phyloP scores from a whole-genome alignment of 2,329 filamentous ascomycete species.

The Claviceps capensis region DNA sequence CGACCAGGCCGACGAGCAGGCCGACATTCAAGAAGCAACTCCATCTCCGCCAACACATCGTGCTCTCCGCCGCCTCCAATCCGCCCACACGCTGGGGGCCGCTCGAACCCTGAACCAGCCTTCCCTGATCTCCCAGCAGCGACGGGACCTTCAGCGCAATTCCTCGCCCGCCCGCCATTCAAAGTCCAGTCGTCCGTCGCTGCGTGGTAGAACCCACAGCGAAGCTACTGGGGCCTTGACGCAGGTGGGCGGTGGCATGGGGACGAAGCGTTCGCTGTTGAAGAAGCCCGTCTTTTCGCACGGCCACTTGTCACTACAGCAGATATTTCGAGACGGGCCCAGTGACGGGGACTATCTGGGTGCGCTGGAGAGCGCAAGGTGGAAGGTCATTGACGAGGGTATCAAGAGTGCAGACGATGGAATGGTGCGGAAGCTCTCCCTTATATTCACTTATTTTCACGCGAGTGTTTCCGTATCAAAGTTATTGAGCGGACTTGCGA shows the following conservation, averaged over 20 bases:
- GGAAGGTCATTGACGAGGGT: constrained; percentile 62
- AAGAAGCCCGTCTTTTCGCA: constrained; percentile 35
- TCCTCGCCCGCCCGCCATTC: constrained; percentile 18
- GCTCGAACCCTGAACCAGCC: constrained; percentile 32
- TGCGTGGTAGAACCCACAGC: constrained; percentile 57
- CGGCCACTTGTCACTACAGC: constrained; percentile 51
- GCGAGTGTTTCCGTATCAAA: not conserved
- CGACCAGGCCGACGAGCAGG: no score
- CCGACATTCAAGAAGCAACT: constrained; percentile 34
- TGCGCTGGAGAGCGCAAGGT: constrained; percentile 55
- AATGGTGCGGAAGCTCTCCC: constrained; percentile 43
- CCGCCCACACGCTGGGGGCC: constrained; percentile 54
- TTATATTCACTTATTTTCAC: not conserved
- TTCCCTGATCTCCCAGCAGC: constrained; percentile 51
- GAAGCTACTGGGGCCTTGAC: constrained; percentile 40
- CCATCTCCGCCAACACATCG: constrained; percentile 53
- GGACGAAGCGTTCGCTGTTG: constrained; percentile 25
- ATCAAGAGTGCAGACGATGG: constrained; percentile 67
- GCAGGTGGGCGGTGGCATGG: constrained; percentile 23
- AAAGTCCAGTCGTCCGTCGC: constrained; percentile 27
- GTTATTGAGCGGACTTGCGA: not conserved
- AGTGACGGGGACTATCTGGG: constrained; percentile 53
- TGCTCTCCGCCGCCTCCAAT: constrained; percentile 59
- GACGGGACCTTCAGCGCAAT: constrained; percentile 30
- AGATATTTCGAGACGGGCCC: constrained; percentile 68